Evolutionary conservation across 129 eudicot species (phyloP).

Genomic region (Centrapalus pauciflorus): DNA sequence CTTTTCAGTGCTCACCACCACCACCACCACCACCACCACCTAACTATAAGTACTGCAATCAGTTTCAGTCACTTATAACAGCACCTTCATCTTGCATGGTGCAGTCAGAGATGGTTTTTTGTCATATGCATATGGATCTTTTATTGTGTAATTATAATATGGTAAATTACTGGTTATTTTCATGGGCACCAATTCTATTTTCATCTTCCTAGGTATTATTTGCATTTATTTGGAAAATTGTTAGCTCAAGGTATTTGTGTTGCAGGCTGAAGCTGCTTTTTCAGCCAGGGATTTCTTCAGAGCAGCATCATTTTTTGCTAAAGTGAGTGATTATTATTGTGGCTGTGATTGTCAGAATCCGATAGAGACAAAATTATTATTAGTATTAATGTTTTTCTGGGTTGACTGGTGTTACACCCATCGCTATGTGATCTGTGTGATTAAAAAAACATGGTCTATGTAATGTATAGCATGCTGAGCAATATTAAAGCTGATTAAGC

Average conservation of each 20-base stretch:
- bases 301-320: slow-evolving; percentile 94
- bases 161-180: background rate
- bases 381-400: background rate
- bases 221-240: background rate
- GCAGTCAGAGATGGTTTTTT: background rate
- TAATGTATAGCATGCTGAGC: background rate
- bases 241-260: slow-evolving; percentile 15
- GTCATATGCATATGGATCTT: background rate
- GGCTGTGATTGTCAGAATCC: no score
- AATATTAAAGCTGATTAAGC: background rate
- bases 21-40: no score
- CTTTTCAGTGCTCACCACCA: no score
- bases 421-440: no score
- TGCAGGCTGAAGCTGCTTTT: slow-evolving; percentile 97
- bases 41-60: no score
- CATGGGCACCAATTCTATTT: background rate
- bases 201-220: background rate
- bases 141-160: background rate
- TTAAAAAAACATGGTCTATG: no score
- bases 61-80: no score
- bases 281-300: slow-evolving; percentile 65
- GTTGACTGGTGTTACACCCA: background rate
- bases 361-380: no score
- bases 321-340: slow-evolving; percentile 36
- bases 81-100: background rate